phyloP scores from a whole-genome alignment of 176 grass and related monocot species.

The Thalia dealbata region DNA sequence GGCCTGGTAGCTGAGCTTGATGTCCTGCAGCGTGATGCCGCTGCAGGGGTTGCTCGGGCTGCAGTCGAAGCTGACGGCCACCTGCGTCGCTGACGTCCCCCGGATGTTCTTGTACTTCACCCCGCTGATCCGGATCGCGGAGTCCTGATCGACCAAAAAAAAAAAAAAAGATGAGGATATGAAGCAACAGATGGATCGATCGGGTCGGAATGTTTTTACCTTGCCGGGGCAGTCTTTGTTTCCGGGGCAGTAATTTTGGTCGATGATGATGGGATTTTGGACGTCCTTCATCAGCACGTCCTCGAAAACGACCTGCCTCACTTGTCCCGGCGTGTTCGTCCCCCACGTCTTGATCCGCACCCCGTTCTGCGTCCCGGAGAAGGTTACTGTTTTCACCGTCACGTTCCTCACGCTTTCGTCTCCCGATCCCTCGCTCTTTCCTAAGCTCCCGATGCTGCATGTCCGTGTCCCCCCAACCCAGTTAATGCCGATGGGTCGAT shows the following conservation, averaged over 20 bases:
- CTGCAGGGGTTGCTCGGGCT: conserved; percentile 27
- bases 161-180: not conserved
- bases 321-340: conserved; percentile 20
- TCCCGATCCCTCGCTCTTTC: conserved; percentile 17
- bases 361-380: conserved; percentile 40
- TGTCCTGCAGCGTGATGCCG: conserved; percentile 23
- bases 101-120: conserved; percentile 29
- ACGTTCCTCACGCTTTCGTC: conserved; percentile 49
- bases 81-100: conserved; percentile 31
- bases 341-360: conserved; percentile 67
- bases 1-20: conserved; percentile 23
- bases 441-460: conserved; percentile 51
- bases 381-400: conserved; percentile 33
- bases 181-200: not conserved
- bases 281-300: conserved; percentile 35
- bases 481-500: too few relatives aligned
- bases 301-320: conserved; percentile 35
- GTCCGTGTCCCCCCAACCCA: not conserved
- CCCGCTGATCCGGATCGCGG: conserved; percentile 24
- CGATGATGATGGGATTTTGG: conserved; percentile 51
- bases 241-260: conserved; percentile 49
- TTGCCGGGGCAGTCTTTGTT: conserved; percentile 38
- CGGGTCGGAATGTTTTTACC: not conserved
- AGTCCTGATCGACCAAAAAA: conserved; percentile 9
- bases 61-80: conserved; percentile 35